These are phyloP conservation scores for Myxozyma vanderwaltii DNA, from an alignment of 805 yeast species.

Conservation along the genomic window DNA sequence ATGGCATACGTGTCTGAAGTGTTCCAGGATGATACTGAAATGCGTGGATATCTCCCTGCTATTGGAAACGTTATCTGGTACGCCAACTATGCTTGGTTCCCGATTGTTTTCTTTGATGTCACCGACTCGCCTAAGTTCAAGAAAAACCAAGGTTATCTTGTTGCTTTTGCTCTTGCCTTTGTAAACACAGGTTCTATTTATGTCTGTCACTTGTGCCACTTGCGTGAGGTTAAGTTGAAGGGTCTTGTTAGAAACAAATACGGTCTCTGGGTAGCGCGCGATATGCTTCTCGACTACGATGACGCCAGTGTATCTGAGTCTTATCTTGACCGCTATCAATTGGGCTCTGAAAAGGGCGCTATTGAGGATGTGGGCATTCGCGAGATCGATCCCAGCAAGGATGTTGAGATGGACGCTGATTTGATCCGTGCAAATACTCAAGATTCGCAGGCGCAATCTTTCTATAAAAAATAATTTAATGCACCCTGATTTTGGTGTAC, in stretches of 20 bases:
- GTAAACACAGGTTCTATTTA: conserved; percentile 17
- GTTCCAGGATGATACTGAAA: conserved; percentile 40
- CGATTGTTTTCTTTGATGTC: conserved; percentile 43
- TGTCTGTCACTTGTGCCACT: conserved; percentile 16
- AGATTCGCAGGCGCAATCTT: background rate
- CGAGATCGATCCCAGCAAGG: conserved; percentile 9
- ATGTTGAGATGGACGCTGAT: conserved; percentile 16
- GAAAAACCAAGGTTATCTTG: conserved; percentile 26
- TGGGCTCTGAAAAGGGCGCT: background rate
- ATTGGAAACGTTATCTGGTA: conserved; percentile 42
- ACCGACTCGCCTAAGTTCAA: conserved; percentile 42
- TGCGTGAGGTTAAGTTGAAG: conserved; percentile 20
- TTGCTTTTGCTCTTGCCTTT: conserved; percentile 18
- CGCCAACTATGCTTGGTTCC: conserved; percentile 35
- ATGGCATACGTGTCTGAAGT: conserved; percentile 38
- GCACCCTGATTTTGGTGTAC: too few species aligned
- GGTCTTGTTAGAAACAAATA: conserved; percentile 25
- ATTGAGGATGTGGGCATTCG: background rate
- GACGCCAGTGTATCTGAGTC: background rate
- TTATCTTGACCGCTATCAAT: background rate
- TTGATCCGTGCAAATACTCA: conserved; percentile 6
- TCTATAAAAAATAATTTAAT: too few species aligned
- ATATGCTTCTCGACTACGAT: conserved; percentile 7
- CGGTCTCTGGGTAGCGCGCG: conserved; percentile 25
- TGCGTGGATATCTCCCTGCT: conserved; percentile 40